Evolutionary conservation across 768 basidiomycete species (phyloP), one percentile per base, ranked within the genome.

Genomic region (Amanita inopinata): DNA sequence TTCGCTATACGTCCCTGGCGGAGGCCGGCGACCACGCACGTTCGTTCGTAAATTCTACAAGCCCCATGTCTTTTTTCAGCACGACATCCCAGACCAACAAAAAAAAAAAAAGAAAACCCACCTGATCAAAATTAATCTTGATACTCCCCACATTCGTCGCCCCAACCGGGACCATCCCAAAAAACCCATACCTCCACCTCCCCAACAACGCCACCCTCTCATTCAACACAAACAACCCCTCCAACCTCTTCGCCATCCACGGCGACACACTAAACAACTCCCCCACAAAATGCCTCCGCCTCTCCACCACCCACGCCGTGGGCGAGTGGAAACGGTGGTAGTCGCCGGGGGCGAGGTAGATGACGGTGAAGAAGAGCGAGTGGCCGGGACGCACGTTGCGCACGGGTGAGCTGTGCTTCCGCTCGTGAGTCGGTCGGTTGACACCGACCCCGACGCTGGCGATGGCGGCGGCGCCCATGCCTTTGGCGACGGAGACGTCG

Each of bases 131-230:
- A 59, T 96, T 93, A 56, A 99, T 74, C 51, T 83, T 83, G 63
- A 99, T 98, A 49, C 83, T 86, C 3, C 96, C 96, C 39, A 98
- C 96, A 59, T 99, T 98, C 8, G 94, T 98, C 2, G 96, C 96
- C 2, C 96, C 96, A 20, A 99, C 94, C 7, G 96, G 96, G 0
- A 96, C 80, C 91, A 97, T 97, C 19, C 83, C 69, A 60, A 96
- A 99, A 71, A 97, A 97, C 1, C 96, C 96, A 53, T 96, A 67
- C 56, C 78, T 79, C 96, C 96, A 98, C 42, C 89, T 67, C 4
- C 96, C 96, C 22, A 98, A 77, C 15, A 99, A 70, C 1, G 93
- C 91, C 6, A 98, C 94, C 17, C 96, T 81, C 64, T 99, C 96
- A 57, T 99, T 98, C n/a, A 99, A 71, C 6, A 99, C 92, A 51